Percentiles rank a stretch among this genome's conserved stretches.
phyloP scores from a whole-genome alignment of 495 filamentous ascomycete species.

The Lasiosphaeria hispida region DNA sequence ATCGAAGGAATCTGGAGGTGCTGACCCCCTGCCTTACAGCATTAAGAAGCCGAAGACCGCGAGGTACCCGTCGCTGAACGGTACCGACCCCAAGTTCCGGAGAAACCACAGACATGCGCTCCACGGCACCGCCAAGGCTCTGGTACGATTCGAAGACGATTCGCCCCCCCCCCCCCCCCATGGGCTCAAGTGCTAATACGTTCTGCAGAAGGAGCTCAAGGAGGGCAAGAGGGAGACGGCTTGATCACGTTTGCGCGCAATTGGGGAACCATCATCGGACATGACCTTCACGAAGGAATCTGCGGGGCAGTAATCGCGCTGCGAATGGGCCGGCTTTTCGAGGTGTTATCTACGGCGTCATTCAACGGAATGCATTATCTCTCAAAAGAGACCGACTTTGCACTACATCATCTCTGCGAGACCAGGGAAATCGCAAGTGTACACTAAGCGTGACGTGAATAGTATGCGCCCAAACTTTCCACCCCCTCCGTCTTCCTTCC shows the following conservation, averaged over 20 bases:
- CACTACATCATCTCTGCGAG: background rate
- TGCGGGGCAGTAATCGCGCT: constrained; percentile 22
- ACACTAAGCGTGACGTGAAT: constrained; percentile 3
- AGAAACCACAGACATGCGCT: constrained; percentile 99
- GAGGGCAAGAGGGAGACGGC: constrained; percentile 93
- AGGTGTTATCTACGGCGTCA: constrained; percentile 37
- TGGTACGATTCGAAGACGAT: constrained; percentile 62
- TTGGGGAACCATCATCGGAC: constrained; percentile 26
- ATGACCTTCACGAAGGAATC: constrained; percentile 35
- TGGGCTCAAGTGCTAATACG: constrained; percentile 38
- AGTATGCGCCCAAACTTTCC: background rate
- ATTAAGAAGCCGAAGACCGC: constrained; percentile 99
- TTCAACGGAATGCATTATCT: constrained; percentile 33
- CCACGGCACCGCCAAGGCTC: constrained; percentile 94
- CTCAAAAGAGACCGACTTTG: constrained; percentile 23
- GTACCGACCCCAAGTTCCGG: constrained; percentile 99
- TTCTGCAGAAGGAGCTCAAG: constrained; percentile 87
- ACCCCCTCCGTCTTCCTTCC: background rate
- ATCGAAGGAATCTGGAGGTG: background rate
- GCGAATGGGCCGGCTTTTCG: constrained; percentile 32
- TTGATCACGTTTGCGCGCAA: constrained; percentile 51
- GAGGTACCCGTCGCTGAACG: constrained; percentile 97
- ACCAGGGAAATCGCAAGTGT: background rate
- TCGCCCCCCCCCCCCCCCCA: background rate
- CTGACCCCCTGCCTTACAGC: constrained; percentile 49